Base-by-base conservation (phyloP, 1,139 yeast species). In the Yamadazyma sp. region DNA sequence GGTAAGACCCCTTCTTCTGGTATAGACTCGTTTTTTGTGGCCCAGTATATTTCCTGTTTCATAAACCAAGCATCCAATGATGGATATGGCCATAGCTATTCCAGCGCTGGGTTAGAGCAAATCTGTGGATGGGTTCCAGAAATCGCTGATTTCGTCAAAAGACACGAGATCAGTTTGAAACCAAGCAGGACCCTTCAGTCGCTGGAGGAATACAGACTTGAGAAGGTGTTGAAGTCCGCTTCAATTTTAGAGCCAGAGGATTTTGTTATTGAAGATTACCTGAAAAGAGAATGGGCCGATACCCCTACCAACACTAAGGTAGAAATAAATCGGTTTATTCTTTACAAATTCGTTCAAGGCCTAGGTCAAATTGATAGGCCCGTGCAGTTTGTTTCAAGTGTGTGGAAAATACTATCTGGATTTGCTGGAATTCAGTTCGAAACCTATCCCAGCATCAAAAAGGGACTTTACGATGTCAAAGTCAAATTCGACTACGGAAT, bases 101-200 rank as follows among this genome's bases (percentile, higher is more conserved):
- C 59, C 21, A 54, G 57, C 36, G 56, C 52, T 29, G 71, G 65
- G 1, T 50, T 67, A 34, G 43, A 47, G 13, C 64, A 59, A 33
- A 48, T 67, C 37, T 47, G 48, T 29, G 46, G 53, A 4, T 66
- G 69, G 69, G 35, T 33, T n/a, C 70, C 72, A 2, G 70, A 67
- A 40, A 48, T 66, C n/a, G 52, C 51, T 2, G 35, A 45, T 10
- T 41, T 67, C 30, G 44, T 56, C 25, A 40, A 32, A 3, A 20
- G 29, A 6, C 14, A 32, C 26, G 43, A 38, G 15, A 30, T 41
- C 4, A 35, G 8, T 10, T 16, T 37, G 17, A 37, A 33, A 3
- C 29, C 31, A 13, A 33, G 34, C 21, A 37, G 35, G n/a, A 10
- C 23, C 5, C 13, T n/a, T 10, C 15, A 11, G 11, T 20, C 28